Evolutionary conservation across 2,329 filamentous ascomycete species (phyloP), one percentile per base, ranked within the genome.

Genomic region (Cordyceps farinosa): DNA sequence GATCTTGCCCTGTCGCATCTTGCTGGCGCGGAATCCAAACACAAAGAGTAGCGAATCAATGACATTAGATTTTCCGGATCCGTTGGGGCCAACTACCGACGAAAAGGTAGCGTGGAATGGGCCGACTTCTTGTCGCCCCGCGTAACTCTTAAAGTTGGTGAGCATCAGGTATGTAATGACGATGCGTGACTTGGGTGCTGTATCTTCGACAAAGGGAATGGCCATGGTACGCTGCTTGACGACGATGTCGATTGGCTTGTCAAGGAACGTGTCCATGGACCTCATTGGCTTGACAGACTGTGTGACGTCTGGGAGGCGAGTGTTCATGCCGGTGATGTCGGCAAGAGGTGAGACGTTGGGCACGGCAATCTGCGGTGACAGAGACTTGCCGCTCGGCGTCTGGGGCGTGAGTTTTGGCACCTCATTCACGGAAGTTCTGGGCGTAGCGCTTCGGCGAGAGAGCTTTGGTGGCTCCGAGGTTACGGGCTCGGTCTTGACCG

Each of bases 71-170:
- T 99, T 99, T 64, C 95, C 95, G 10, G 95, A 99, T 65, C 95
- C 95, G 74, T 99, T 99, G 56, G 96, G 95, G 0, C 95, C 96
- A 10, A 99, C 95, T 2, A 99, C 95, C 0, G 95, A 97, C 1
- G 95, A 97, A 78, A 99, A 99, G 0, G 95, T 99, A 1, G 91
- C 85, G 74, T 99, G 95, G 75, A 99, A 99, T 0, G 95, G 95
- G 0, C 95, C 95, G 64, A 99, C 95, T 77, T 96, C 90, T 75
- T 99, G 95, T 66, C 90, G 84, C 4, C 95, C 95, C 17, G 95
- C 95, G 74, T 99, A 99, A 79, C 94, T 98, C 80, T 99, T 99
- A 86, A 99, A 99, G 77, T 99, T 99, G 68, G 87, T 96, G 69
- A 99, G 83, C 65, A 96, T 88, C 55, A 99, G 82, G 73, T 97